Conservation (phyloP, 2,329 filamentous ascomycete species). For the Taxawa tesnikishii region DNA sequence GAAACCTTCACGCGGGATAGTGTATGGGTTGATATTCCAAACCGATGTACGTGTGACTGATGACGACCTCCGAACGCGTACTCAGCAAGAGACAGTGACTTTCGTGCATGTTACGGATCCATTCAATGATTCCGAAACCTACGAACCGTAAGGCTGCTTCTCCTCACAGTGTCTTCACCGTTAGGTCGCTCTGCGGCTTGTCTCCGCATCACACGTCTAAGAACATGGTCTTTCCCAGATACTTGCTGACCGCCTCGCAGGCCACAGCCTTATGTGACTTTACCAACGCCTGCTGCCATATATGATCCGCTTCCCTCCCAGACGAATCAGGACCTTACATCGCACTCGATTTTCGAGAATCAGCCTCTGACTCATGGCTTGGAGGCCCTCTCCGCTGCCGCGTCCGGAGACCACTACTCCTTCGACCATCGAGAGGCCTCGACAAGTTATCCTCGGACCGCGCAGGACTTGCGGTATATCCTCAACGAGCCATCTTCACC, state of each 20-base stretch:
- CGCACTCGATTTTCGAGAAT: too few species aligned
- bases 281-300: not conserved
- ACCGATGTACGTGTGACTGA: constrained; percentile 33
- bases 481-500: constrained; percentile 33
- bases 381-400: constrained; percentile 42
- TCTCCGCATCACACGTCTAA: not conserved
- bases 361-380: constrained; percentile 32
- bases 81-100: constrained; percentile 41
- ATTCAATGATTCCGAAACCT: constrained; percentile 35
- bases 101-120: constrained; percentile 52
- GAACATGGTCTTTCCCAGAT: not conserved
- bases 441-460: not conserved
- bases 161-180: constrained; percentile 1
- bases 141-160: not conserved
- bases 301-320: too few species aligned
- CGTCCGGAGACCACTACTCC: constrained; percentile 23
- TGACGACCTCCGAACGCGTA: not conserved
- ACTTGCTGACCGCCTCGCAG: not conserved
- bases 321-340: too few species aligned
- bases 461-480: constrained; percentile 42
- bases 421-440: constrained; percentile 6
- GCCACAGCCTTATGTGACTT: not conserved
- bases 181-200: not conserved
- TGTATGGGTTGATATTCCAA: constrained; percentile 51
- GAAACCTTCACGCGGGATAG: constrained; percentile 50